These are phyloP conservation scores for Exserohilum rostratum DNA, from an alignment of 2,329 filamentous ascomycete genomes.

Conservation along the genomic window DNA sequence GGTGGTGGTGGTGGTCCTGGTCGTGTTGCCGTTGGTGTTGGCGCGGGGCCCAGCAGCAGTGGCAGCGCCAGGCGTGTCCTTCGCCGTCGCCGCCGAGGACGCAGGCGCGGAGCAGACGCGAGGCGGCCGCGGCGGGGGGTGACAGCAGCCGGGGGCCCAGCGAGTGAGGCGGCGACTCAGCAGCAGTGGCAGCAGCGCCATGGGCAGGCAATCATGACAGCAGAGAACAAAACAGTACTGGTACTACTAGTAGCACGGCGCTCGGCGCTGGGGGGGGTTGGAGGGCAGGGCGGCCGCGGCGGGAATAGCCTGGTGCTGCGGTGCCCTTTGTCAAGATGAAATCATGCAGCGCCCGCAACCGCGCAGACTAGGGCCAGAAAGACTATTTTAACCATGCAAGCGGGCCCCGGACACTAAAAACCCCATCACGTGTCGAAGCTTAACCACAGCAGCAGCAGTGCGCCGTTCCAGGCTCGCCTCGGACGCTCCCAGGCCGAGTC, in stretches of 20 bases:
- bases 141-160: no score
- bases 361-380: constrained; percentile 17
- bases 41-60: no score
- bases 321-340: constrained; percentile 21
- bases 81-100: background rate
- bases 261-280: no score
- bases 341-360: constrained; percentile 11
- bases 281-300: background rate
- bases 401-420: constrained; percentile 10
- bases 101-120: background rate
- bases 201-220: background rate
- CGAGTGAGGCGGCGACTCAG: background rate
- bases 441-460: constrained; percentile 2
- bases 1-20: background rate
- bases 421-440: constrained; percentile 13
- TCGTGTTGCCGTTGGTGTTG: no score
- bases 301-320: background rate
- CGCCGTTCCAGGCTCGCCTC: constrained; percentile 13
- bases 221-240: no score
- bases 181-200: constrained; percentile 2
- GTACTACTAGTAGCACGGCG: no score
- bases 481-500: constrained; percentile 15
- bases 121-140: background rate
- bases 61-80: no score
- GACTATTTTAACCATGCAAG: constrained; percentile 12